Base-by-base conservation (phyloP, 768 basidiomycete species). In the Russula virescens region DNA sequence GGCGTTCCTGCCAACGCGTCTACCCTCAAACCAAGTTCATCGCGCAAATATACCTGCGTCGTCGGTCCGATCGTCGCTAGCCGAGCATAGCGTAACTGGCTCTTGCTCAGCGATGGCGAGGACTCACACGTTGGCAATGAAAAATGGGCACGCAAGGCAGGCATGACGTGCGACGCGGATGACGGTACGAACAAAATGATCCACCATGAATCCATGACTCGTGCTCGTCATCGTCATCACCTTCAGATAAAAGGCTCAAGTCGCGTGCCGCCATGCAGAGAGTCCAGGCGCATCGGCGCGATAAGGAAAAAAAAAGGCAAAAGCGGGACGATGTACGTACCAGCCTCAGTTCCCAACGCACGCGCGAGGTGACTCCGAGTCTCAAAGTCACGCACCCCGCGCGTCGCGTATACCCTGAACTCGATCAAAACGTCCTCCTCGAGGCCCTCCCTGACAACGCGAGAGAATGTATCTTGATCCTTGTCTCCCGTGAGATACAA, bases 401-500 rank as follows among this genome's bases (percentile, higher is more conserved):
- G 78, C 35, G 91, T 93, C 68, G 77, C 79, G 68, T 94, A 94
- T 10, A 90, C 89, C 70, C 87, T 81, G 13, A 91, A 67, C 14
- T 77, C 62, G 5, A 78, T 75, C 34, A 89, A 70, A 38, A 67
- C 67, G 2, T 89, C 70, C 1, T 77, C 77, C 0, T 74, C 80
- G 0, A 64, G 63, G 6, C 58, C 58, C 14, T 75, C 75, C 0
- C 65, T 60, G 42, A 94, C 74, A 10, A 85, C 77, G 18, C 64
- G 74, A 0, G 82, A 74, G 2, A 94, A 72, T 0, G 82, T 86
- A 64, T 91, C 89, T 19, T 83, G 78, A 62, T 90, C 92, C 77
- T 94, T 95, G 79, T 94, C 93, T 23, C 92, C 92, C 13, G 85
- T 90, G 10, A 96, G 79, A 70, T 91, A 93, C 7, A 94, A 71